Evolutionary conservation across 2,329 filamentous ascomycete species (phyloP), one percentile per base, ranked within the genome.

Genomic region (Claviceps monticola): DNA sequence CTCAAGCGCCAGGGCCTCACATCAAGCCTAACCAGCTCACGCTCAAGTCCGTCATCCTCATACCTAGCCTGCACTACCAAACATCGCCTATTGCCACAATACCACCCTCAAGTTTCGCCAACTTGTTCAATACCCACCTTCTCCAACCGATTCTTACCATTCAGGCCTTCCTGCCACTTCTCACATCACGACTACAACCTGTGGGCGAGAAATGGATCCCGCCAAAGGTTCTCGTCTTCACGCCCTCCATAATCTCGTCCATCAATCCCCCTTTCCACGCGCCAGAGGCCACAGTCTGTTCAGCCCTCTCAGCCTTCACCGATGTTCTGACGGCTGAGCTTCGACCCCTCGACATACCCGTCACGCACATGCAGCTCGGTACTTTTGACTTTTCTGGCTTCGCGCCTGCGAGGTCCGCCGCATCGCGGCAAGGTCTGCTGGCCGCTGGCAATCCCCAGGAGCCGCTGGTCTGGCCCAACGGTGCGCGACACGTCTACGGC

Each of bases 111-210:
- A 83, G 80, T 60, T 93, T 95, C 72, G 87, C 88, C 56, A 88
- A 96, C 63, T 84, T 89, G 37, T 82, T 97, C 66, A 95, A 96
- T 67, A 91, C 88, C 16, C 90, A 95, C 62, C 78, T 98, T 13
- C 77, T 97, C 51, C 86, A 89, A 53, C 91, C 91, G 1, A 88
- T 97, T 58, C 78, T 95, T 50, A 89, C 86, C 5, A 83, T 90
- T 41, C 90, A 96, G 69, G 79, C 87, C 50, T 93, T 97, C 70
- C 75, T 97, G n/a, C 86, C 86, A 0, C 79, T 90, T 34, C 75
- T 90, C 50, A 85, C 79, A 3, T 74, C 75, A 11, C 75, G 80
- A 50, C 75, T 84, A 50, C 74, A 69, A 63, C 75, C 71, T 48
- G 73, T 71, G 49, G 68, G 69, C 50, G 70, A 74, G 57, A 67